Evolutionary conservation across 768 basidiomycete genomes (phyloP).

Genomic region (Suillus americanus): DNA sequence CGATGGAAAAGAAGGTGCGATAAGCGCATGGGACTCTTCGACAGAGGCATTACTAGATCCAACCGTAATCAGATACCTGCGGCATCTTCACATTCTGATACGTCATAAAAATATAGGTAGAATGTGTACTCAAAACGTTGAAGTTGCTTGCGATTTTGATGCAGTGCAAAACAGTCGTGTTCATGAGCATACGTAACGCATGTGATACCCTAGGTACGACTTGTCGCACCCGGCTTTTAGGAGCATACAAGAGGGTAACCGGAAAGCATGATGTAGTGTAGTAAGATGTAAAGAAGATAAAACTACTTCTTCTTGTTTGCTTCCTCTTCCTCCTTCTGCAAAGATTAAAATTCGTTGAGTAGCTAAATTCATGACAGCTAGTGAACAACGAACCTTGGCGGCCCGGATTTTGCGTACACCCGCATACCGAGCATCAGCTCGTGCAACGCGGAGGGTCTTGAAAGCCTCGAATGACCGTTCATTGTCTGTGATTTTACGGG

Average conservation of each 20-base stretch:
- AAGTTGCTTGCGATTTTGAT: conserved; percentile 24
- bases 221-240: conserved; percentile 36
- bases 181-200: conserved; percentile 34
- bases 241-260: conserved; percentile 28
- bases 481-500: conserved; percentile 89
- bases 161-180: conserved; percentile 7
- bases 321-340: conserved; percentile 88
- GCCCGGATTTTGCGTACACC: conserved; percentile 86
- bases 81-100: not conserved
- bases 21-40: conserved; percentile 8
- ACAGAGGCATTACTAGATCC: conserved; percentile 2
- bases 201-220: conserved; percentile 27
- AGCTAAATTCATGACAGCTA: not conserved
- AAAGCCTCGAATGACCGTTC: conserved; percentile 90
- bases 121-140: not conserved
- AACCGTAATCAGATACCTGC: conserved; percentile 15
- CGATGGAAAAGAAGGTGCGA: conserved; percentile 47
- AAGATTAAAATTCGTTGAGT: conserved; percentile 17
- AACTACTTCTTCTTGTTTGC: conserved; percentile 86
- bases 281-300: conserved; percentile 16
- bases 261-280: conserved; percentile 24
- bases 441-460: conserved; percentile 81
- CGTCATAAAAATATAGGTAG: conserved; percentile 1
- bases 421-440: conserved; percentile 80
- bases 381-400: conserved; percentile 63